Evolutionary conservation across 75 land plant species (phyloP).

Genomic region (Cupressus sempervirens): DNA sequence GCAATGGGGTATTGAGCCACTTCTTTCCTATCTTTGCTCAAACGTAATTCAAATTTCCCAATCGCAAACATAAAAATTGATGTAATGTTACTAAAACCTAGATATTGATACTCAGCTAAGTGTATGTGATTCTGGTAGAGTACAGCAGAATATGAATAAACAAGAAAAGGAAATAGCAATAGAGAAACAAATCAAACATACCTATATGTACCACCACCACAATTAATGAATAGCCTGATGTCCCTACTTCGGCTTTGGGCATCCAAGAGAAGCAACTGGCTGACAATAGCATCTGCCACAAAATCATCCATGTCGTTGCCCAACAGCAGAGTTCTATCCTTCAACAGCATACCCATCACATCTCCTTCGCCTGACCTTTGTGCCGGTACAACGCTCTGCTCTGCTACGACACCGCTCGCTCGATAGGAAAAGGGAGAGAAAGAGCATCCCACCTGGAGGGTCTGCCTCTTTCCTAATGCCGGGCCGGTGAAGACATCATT

Average conservation of each 20-base stretch:
- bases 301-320: slow-evolving; percentile 76
- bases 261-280: slow-evolving; percentile 83
- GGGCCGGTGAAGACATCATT: too few species aligned
- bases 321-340: slow-evolving; percentile 79
- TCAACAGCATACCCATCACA: slow-evolving; percentile 75
- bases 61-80: too few species aligned
- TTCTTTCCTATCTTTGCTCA: too few species aligned
- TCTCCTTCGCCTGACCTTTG: slow-evolving; percentile 68
- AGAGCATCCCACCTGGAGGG: neutral
- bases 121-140: too few species aligned
- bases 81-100: too few species aligned
- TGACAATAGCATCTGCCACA: slow-evolving; percentile 84
- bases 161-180: too few species aligned
- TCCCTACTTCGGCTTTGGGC: slow-evolving; percentile 76
- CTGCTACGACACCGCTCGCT: slow-evolving; percentile 7
- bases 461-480: too few species aligned
- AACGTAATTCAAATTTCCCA: too few species aligned
- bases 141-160: too few species aligned
- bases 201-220: slow-evolving; percentile 89
- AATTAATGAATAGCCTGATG: slow-evolving; percentile 82
- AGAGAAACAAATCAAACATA: slow-evolving; percentile 4
- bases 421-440: neutral
- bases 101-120: too few species aligned
- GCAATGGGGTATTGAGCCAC: too few species aligned
- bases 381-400: slow-evolving; percentile 49